Percentiles rank a stretch among this genome's conserved stretches.
Evolutionary conservation across 2,329 filamentous ascomycete species (phyloP).

Genomic region (Septoria linicola): DNA sequence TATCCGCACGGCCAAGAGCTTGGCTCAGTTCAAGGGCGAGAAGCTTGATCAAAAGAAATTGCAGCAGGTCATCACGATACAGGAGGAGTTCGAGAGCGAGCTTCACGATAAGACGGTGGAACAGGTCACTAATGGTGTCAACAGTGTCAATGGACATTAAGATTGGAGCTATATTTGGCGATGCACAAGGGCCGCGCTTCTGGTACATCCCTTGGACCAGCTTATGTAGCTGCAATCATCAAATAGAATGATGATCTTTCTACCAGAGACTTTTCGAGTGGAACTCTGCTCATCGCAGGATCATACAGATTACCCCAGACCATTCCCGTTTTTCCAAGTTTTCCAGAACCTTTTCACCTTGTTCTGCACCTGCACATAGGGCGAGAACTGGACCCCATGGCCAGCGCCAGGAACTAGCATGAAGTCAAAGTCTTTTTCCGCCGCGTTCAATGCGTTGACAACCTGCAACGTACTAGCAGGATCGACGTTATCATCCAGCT

Average conservation of each 20-base stretch:
- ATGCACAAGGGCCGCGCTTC: too few species aligned
- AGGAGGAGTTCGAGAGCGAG: constrained; percentile 32
- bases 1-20: constrained; percentile 30
- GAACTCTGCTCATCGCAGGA: too few species aligned
- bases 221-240: too few species aligned
- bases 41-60: constrained; percentile 27
- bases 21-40: constrained; percentile 29
- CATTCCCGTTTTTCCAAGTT: constrained; percentile 6
- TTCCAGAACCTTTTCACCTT: constrained; percentile 13
- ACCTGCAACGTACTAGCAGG: constrained; percentile 16
- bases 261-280: too few species aligned
- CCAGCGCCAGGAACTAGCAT: constrained; percentile 10
- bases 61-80: constrained; percentile 32
- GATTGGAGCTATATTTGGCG: too few species aligned
- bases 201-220: too few species aligned
- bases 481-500: constrained; percentile 16
- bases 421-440: constrained; percentile 16
- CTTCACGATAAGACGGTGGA: constrained; percentile 17
- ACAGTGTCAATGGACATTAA: neutral
- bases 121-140: constrained; percentile 7
- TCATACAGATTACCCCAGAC: neutral
- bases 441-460: constrained; percentile 16
- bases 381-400: neutral
- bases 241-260: too few species aligned
- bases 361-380: constrained; percentile 1